Evolutionary conservation across 108 stramenopile species (phyloP).

Genomic region (Hondaea fermentalgiana): DNA sequence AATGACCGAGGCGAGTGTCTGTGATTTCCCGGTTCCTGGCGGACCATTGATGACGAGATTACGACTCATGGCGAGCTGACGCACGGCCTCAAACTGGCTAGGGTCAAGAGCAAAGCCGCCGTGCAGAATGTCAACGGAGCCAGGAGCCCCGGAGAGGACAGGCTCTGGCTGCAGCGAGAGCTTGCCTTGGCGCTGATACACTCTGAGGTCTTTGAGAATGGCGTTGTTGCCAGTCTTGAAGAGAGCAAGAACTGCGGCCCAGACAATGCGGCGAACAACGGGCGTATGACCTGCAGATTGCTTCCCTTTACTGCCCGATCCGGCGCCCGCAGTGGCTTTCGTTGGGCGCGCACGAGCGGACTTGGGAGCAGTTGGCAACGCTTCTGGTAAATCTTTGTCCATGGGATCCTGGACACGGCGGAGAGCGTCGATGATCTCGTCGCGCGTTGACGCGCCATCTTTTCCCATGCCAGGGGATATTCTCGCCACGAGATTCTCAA

Average conservation of each 20-base stretch:
- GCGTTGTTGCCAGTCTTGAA: background rate
- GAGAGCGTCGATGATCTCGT: background rate
- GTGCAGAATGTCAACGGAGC: background rate
- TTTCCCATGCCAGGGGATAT: background rate
- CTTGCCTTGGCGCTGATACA: background rate
- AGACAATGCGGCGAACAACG: background rate
- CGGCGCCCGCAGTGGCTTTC: background rate
- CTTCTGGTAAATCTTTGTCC: background rate
- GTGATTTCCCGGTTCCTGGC: background rate
- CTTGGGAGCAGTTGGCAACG: background rate
- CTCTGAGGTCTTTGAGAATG: background rate
- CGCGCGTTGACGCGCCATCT: background rate
- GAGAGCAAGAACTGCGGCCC: background rate
- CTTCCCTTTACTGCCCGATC: background rate
- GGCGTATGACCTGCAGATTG: background rate
- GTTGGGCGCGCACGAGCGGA: background rate
- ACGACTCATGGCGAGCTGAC: background rate
- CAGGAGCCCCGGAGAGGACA: background rate
- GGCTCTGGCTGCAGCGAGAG: background rate
- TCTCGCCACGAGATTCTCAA: background rate
- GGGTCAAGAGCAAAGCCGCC: slow-evolving; percentile 11
- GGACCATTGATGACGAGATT: slow-evolving; percentile 8
- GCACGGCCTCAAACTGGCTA: slow-evolving; percentile 18
- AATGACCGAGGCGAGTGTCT: background rate
- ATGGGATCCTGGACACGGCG: background rate